These are phyloP conservation scores for Gautieria morchelliformis DNA, from an alignment of 768 basidiomycete genomes.

Conservation along the genomic window DNA sequence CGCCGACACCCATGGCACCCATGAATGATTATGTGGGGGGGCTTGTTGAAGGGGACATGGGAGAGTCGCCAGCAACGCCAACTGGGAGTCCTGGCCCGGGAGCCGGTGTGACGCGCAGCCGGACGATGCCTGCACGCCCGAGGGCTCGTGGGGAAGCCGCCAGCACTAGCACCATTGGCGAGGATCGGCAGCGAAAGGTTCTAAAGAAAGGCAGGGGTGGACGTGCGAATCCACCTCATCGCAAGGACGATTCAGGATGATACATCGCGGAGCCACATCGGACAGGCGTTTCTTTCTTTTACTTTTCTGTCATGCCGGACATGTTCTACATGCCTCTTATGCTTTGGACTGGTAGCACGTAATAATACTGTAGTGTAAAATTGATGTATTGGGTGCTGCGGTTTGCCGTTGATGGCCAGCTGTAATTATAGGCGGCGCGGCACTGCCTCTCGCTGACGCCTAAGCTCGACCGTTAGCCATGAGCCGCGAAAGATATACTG, in stretches of 20 bases:
- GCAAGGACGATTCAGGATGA: conserved; percentile 2
- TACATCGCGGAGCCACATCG: background rate
- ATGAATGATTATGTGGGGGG: background rate
- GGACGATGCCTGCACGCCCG: conserved; percentile 48
- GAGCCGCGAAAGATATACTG: background rate
- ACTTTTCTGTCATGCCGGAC: background rate
- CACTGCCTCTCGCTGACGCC: background rate
- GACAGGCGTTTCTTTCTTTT: background rate
- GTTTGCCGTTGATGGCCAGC: background rate
- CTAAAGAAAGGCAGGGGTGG: background rate
- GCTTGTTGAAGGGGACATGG: background rate
- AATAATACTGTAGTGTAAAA: background rate
- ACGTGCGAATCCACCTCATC: background rate
- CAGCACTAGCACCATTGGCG: background rate
- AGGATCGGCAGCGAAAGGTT: conserved; percentile 6
- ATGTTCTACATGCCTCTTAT: background rate
- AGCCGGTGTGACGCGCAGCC: conserved; percentile 45
- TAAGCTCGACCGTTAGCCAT: background rate
- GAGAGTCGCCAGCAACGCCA: background rate
- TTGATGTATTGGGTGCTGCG: background rate
- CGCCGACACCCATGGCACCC: background rate
- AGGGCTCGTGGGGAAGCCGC: background rate
- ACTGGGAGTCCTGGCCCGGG: conserved; percentile 15
- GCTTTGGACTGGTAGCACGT: background rate
- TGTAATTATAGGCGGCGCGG: no score